phyloP scores from a whole-genome alignment of 805 yeast genomes.

The Komagataella kurtzmanii region DNA sequence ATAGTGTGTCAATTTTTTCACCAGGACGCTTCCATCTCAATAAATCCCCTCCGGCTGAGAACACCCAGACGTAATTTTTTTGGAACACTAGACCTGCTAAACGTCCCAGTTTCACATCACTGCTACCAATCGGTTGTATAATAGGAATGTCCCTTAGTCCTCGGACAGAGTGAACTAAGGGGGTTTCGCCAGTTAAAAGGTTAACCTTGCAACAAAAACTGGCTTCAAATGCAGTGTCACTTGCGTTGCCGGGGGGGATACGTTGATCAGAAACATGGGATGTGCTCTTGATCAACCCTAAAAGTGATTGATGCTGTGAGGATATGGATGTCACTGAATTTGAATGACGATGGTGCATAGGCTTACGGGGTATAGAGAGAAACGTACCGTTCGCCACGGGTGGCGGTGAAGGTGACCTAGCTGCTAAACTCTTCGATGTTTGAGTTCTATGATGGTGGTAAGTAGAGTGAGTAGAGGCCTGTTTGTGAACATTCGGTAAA shows the following conservation, averaged over 20 bases:
- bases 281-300: slow-evolving; percentile 10
- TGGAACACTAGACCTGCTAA: slow-evolving; percentile 18
- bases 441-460: background rate
- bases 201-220: background rate
- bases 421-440: background rate
- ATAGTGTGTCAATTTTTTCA: background rate
- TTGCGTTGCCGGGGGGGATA: background rate
- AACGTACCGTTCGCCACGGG: background rate
- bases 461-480: background rate
- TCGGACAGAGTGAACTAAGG: slow-evolving; percentile 11
- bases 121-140: slow-evolving; percentile 19
- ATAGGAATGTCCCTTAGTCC: slow-evolving; percentile 14
- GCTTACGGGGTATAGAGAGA: background rate
- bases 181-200: slow-evolving; percentile 3
- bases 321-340: slow-evolving; percentile 17
- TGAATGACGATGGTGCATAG: slow-evolving; percentile 3
- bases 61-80: slow-evolving; percentile 20
- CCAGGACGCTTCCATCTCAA: slow-evolving; percentile 23
- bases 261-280: slow-evolving; percentile 1
- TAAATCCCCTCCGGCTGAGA: slow-evolving; percentile 21
- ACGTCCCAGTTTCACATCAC: slow-evolving; percentile 19
- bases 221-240: background rate
- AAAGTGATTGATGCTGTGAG: slow-evolving; percentile 11
- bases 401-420: background rate
- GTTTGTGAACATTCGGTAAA: slow-evolving; percentile 20